Evolutionary conservation across 202 grass and related monocot genomes (phyloP).

Genomic region (Elaeis oleifera): DNA sequence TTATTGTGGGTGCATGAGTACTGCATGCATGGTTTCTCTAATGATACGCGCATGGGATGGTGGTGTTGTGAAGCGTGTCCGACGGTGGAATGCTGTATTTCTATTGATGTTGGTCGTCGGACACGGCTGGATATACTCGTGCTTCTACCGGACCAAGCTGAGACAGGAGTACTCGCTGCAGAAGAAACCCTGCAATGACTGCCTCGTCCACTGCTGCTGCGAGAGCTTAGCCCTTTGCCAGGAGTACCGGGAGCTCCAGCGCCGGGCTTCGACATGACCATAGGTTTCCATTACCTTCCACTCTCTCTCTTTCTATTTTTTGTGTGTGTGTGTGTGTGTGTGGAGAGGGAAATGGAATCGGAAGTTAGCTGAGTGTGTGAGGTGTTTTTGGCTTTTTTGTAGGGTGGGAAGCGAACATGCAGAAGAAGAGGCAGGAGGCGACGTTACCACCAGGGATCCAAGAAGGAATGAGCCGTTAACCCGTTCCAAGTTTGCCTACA

Average conservation of each 20-base stretch:
- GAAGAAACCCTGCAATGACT: conserved; percentile 67
- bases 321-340: too few species aligned
- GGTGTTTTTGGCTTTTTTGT: background rate
- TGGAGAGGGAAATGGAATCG: too few species aligned
- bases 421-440: conserved; percentile 13
- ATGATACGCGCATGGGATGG: background rate
- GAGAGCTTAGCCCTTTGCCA: conserved; percentile 71
- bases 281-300: conserved; percentile 5
- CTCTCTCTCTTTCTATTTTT: too few species aligned
- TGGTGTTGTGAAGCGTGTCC: conserved; percentile 35
- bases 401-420: conserved; percentile 45
- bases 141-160: conserved; percentile 83
- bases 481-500: too few species aligned
- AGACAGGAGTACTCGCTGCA: conserved; percentile 43
- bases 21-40: too few species aligned
- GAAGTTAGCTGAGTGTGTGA: too few species aligned
- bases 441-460: too few species aligned
- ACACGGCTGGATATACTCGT: conserved; percentile 65
- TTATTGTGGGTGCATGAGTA: too few species aligned
- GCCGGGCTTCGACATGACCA: conserved; percentile 39
- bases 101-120: conserved; percentile 36
- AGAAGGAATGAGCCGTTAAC: too few species aligned
- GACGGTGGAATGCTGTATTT: conserved; percentile 42
- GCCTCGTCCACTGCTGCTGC: conserved; percentile 71
- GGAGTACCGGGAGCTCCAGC: conserved; percentile 75